A percentile compares a stretch with the other conserved stretches of the same genome.
These are phyloP conservation scores for Saccharomycopsis sp. DNA, from an alignment of 805 yeast genomes.

Conservation along the genomic window DNA sequence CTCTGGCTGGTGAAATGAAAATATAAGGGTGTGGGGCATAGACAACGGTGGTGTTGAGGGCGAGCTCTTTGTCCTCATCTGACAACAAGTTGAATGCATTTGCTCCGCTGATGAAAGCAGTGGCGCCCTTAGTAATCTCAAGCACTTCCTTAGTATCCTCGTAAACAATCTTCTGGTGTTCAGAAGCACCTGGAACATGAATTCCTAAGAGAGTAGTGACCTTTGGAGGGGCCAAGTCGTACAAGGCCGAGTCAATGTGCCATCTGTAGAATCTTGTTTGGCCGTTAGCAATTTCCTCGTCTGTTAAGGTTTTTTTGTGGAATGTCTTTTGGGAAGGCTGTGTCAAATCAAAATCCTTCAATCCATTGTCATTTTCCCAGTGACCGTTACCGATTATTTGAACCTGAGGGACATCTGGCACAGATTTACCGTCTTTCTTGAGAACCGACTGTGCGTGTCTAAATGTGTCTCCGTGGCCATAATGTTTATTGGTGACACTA, in stretches of 20 bases:
- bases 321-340: constrained; percentile 83
- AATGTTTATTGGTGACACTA: constrained; percentile 43
- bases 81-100: constrained; percentile 62
- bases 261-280: constrained; percentile 84
- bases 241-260: constrained; percentile 90
- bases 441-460: constrained; percentile 61
- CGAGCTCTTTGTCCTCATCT: constrained; percentile 66
- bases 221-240: constrained; percentile 79
- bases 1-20: constrained; percentile 70
- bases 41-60: constrained; percentile 70
- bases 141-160: constrained; percentile 59
- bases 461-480: constrained; percentile 82
- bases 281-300: constrained; percentile 51
- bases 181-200: constrained; percentile 64
- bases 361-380: constrained; percentile 46
- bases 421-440: constrained; percentile 72
- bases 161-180: constrained; percentile 57
- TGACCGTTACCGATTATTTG: constrained; percentile 80
- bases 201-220: constrained; percentile 81
- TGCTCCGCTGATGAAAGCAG: constrained; percentile 84
- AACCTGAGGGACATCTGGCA: constrained; percentile 81
- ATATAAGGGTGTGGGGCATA: constrained; percentile 94
- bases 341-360: constrained; percentile 51
- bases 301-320: constrained; percentile 60
- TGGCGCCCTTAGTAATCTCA: constrained; percentile 75